These are phyloP conservation scores for Penicillium argentinense DNA, from an alignment of 495 filamentous ascomycete species.

Conservation along the genomic window DNA sequence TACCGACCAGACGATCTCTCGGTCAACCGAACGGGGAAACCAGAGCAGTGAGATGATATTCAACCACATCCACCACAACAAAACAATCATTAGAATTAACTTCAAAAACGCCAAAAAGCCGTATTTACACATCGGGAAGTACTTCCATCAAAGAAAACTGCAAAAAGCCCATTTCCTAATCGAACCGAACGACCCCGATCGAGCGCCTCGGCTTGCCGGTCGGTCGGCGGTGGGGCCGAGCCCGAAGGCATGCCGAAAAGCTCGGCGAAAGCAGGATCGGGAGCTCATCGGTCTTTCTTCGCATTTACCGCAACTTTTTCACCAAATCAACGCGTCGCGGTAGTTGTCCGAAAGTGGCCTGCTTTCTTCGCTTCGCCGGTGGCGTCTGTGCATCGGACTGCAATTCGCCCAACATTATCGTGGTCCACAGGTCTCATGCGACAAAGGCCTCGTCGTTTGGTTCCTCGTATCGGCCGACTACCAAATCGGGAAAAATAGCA, in stretches of 20 bases:
- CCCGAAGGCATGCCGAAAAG: conserved; percentile 15
- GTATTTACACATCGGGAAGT: no score
- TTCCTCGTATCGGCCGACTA: neutral
- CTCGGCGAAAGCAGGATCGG: conserved; percentile 18
- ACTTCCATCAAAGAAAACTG: neutral
- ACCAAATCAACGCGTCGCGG: conserved; percentile 2
- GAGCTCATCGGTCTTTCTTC: conserved; percentile 22
- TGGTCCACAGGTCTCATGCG: conserved; percentile 16
- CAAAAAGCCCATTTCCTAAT: neutral
- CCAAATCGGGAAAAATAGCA: conserved; percentile 2
- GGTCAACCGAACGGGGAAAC: conserved; percentile 19
- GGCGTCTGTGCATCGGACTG: conserved; percentile 4
- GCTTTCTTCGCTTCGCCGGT: conserved; percentile 2
- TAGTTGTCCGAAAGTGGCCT: conserved; percentile 12
- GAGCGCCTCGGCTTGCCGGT: conserved; percentile 17
- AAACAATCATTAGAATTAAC: neutral
- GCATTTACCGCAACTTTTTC: conserved; percentile 11
- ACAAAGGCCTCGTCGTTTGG: neutral
- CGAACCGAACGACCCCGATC: neutral
- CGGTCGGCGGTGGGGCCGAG: conserved; percentile 15
- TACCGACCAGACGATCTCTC: conserved; percentile 19
- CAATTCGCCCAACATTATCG: conserved; percentile 14
- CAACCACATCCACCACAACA: conserved; percentile 3
- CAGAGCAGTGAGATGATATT: no score
- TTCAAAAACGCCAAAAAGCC: neutral